A percentile compares a stretch with the other conserved stretches of the same genome.
Evolutionary conservation across 768 basidiomycete species (phyloP).

Genomic region (Kwoniella europaea): DNA sequence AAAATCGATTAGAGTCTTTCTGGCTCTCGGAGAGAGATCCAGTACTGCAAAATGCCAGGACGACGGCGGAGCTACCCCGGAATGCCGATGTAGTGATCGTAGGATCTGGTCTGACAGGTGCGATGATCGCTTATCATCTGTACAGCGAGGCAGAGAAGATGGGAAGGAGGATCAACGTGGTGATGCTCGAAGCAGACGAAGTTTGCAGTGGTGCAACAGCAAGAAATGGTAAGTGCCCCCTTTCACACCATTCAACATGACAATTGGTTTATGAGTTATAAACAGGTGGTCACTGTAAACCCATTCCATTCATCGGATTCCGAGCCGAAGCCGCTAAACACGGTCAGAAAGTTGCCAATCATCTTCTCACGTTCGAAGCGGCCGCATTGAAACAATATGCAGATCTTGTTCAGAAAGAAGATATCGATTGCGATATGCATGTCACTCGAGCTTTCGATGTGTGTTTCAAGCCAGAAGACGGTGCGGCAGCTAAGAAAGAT

Average conservation of each 20-base stretch:
- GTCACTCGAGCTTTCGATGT: constrained; percentile 41
- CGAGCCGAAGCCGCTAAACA: constrained; percentile 25
- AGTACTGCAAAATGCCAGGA: constrained; percentile 30
- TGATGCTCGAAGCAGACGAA: constrained; percentile 47
- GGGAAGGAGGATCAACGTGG: constrained; percentile 23
- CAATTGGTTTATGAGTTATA: too few species aligned
- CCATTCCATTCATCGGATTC: constrained; percentile 35
- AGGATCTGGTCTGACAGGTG: constrained; percentile 39
- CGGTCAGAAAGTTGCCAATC: constrained; percentile 32
- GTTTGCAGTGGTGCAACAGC: constrained; percentile 40
- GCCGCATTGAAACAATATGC: constrained; percentile 35
- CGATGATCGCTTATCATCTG: constrained; percentile 37
- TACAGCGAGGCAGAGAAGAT: constrained; percentile 17
- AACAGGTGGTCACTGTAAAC: constrained; percentile 46
- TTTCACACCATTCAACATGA: not conserved
- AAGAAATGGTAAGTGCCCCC: constrained; percentile 35
- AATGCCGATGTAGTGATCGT: constrained; percentile 37
- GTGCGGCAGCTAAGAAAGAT: constrained; percentile 20
- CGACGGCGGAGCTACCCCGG: constrained; percentile 31
- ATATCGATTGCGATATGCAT: constrained; percentile 49
- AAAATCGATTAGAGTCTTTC: constrained; percentile 37
- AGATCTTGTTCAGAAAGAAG: constrained; percentile 43
- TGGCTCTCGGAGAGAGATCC: constrained; percentile 43
- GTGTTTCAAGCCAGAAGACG: constrained; percentile 30
- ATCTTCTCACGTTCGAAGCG: constrained; percentile 33